phyloP scores from a whole-genome alignment of 2,329 filamentous ascomycete species.

The Microdochium trichocladiopsis region DNA sequence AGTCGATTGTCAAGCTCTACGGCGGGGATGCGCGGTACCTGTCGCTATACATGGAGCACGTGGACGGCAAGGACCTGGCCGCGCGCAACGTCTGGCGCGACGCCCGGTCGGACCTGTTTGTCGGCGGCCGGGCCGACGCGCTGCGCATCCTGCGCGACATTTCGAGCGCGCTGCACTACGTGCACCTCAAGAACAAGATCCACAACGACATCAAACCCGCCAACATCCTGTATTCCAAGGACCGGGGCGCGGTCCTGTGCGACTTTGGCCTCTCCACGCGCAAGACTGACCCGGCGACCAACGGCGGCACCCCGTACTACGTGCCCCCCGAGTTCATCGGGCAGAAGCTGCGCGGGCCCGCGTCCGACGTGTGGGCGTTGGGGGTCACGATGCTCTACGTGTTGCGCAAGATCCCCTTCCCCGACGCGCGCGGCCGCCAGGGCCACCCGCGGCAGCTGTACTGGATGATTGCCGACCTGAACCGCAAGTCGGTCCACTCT shows the following conservation, averaged over 20 bases:
- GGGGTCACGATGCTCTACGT: conserved; percentile 56
- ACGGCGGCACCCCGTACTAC: conserved; percentile 55
- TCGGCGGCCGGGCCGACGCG: conserved; percentile 40
- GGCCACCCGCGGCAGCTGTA: conserved; percentile 43
- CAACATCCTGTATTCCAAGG: conserved; percentile 53
- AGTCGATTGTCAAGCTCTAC: conserved; percentile 51
- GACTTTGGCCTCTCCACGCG: conserved; percentile 51
- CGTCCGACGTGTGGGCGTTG: conserved; percentile 53
- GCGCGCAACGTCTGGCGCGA: conserved; percentile 42
- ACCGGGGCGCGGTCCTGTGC: conserved; percentile 52
- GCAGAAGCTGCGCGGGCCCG: conserved; percentile 41
- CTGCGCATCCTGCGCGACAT: conserved; percentile 47
- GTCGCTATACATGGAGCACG: conserved; percentile 55
- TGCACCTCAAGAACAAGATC: conserved; percentile 44
- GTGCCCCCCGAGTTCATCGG: conserved; percentile 55
- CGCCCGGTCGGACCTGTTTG: conserved; percentile 38
- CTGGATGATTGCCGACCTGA: conserved; percentile 52
- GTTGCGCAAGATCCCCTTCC: conserved; percentile 46
- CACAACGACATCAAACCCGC: conserved; percentile 59
- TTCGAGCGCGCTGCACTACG: conserved; percentile 44
- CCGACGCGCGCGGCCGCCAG: conserved; percentile 41
- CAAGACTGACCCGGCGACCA: conserved; percentile 35
- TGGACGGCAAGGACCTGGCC: conserved; percentile 48
- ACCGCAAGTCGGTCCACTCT: conserved; percentile 26
- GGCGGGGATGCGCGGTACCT: conserved; percentile 53